Percentiles rank a stretch among this genome's conserved stretches.
Conservation (phyloP, 2,329 filamentous ascomycete species). For the Sarocladium oryzae region DNA sequence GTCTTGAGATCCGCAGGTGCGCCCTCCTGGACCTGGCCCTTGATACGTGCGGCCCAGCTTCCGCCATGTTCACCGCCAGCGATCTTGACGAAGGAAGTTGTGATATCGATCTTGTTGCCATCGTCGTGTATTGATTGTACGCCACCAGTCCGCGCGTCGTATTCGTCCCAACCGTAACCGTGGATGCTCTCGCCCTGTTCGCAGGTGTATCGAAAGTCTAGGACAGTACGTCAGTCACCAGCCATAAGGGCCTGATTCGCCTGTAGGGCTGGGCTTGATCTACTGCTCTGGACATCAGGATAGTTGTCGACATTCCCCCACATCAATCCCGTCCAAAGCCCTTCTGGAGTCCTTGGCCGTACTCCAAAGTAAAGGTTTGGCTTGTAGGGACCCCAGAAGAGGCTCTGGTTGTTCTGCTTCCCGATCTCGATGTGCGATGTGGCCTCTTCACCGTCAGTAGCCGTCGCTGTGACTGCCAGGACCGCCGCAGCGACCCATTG, state of each 20-base stretch:
- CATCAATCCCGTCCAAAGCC: slow-evolving; percentile 74
- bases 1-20: slow-evolving; percentile 63
- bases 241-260: no score
- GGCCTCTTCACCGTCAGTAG: slow-evolving; percentile 15
- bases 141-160: slow-evolving; percentile 82
- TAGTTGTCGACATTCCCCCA: slow-evolving; percentile 85
- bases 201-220: slow-evolving; percentile 88
- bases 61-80: slow-evolving; percentile 80
- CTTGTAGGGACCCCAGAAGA: slow-evolving; percentile 94
- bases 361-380: slow-evolving; percentile 94
- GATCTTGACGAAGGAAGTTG: slow-evolving; percentile 89
- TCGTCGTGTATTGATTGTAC: slow-evolving; percentile 87
- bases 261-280: no score
- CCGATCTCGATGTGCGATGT: slow-evolving; percentile 37
- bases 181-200: slow-evolving; percentile 92
- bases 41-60: slow-evolving; percentile 86
- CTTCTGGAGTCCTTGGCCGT: slow-evolving; percentile 73
- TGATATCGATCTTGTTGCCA: slow-evolving; percentile 82
- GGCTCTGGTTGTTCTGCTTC: slow-evolving; percentile 65
- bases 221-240: slow-evolving; percentile 6
- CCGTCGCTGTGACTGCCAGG: slow-evolving; percentile 20
- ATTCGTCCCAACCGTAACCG: slow-evolving; percentile 97
- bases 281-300: slow-evolving; percentile 31
- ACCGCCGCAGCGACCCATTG: slow-evolving; percentile 24
- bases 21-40: slow-evolving; percentile 68